A percentile compares a stretch with the other conserved stretches of the same genome.
Evolutionary conservation across 2,329 filamentous ascomycete genomes (phyloP).

Genomic region (Xylariaceae sp.): DNA sequence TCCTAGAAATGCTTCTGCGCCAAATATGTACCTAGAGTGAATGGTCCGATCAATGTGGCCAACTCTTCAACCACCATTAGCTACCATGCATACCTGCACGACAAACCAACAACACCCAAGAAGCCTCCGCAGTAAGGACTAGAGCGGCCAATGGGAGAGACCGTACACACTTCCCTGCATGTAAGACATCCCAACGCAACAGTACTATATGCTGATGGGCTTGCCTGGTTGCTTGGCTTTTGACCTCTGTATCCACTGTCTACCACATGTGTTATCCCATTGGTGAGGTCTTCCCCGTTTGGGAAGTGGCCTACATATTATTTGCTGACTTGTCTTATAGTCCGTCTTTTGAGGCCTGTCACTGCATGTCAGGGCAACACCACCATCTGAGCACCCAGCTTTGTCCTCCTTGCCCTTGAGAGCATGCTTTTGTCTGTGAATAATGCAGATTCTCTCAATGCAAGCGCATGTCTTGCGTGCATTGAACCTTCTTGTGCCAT

Average conservation of each 20-base stretch:
- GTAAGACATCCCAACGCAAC: constrained; percentile 18
- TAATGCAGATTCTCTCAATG: neutral
- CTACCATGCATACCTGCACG: constrained; percentile 6
- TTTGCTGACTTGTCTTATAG: constrained; percentile 15
- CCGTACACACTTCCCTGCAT: neutral
- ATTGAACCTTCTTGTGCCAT: neutral
- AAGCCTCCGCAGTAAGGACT: constrained; percentile 9
- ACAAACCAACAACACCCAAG: constrained; percentile 14
- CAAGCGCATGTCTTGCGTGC: constrained; percentile 3
- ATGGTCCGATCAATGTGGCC: constrained; percentile 1
- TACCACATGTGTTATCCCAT: constrained; percentile 5
- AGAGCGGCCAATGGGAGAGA: constrained; percentile 7
- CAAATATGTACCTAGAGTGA: no score
- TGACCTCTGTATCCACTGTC: constrained; percentile 5
- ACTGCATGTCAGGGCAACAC: constrained; percentile 15
- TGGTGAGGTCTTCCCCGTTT: constrained; percentile 9
- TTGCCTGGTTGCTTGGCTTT: constrained; percentile 13
- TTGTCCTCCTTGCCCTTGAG: neutral
- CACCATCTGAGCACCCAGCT: constrained; percentile 10
- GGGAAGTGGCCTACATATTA: constrained; percentile 16
- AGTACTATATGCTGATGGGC: constrained; percentile 8
- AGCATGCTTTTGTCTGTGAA: no score
- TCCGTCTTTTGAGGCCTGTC: neutral
- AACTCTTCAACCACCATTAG: constrained; percentile 8
- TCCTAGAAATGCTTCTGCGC: no score